Evolutionary conservation across 1,284 basidiomycete genomes (phyloP), one percentile per base, ranked within the genome.

Genomic region (Takashimella tepidaria): DNA sequence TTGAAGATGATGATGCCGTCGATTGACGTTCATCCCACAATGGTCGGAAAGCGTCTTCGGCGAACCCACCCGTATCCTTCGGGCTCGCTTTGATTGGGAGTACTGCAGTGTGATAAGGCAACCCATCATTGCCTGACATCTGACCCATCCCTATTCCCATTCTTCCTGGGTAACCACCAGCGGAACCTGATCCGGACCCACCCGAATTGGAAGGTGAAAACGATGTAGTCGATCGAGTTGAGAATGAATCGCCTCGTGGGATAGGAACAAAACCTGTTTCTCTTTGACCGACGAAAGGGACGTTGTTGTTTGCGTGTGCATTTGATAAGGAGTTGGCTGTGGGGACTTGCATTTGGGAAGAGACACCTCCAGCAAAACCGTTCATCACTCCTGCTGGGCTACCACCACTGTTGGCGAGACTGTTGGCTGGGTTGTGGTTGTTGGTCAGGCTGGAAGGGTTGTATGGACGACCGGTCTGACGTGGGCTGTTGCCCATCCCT

Each of bases 31-130:
- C 46, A 27, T 63, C 60, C 65, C 65, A 70, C 0, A 72, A 58
- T 0, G 69, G 68, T 44, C 60, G 64, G 61, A 73, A 73, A 2
- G 70, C 70, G 55, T 73, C 70, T 31, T 68, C 62, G 0, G 58
- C 57, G 47, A 73, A 73, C 4, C 68, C 69, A 5, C 56, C 63
- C 1, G 63, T 57, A 47, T 68, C 60, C 40, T 58, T 60, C n/a
- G 68, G 66, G 27, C 59, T 63, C 12, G 66, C 66, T 43, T 57
- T 59, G n/a, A 59, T 46, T 13, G 64, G 64, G 21, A 68, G 56
- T 12, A 68, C 66, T 24, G 54, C 46, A 41, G 63, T 56, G 50
- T 68, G 66, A 52, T 67, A 63, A 3, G 66, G 68, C 19, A 60
- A 57, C 42, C 52, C 40, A 20, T 25, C 47, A 20, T 47, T 21